Evolutionary conservation across 2,329 filamentous ascomycete genomes (phyloP).

Genomic region (Teratosphaeria zuluensis): DNA sequence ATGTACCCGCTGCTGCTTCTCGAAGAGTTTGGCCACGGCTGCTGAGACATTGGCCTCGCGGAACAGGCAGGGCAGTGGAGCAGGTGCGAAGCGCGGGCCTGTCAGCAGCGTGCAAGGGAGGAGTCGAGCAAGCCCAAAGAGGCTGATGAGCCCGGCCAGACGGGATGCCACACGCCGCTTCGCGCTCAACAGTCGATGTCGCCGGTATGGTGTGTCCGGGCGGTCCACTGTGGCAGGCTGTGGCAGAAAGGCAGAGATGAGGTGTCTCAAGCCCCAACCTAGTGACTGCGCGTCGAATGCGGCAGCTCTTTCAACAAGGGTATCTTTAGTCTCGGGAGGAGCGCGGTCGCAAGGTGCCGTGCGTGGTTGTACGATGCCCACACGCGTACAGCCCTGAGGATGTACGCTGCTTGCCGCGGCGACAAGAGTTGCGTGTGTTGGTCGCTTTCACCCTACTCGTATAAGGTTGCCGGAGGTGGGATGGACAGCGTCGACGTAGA

Average conservation of each 20-base stretch:
- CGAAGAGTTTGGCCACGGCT: background rate
- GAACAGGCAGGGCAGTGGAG: background rate
- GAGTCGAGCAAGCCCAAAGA: background rate
- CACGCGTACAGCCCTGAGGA: background rate
- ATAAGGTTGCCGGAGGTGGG: background rate
- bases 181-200: background rate
- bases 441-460: background rate
- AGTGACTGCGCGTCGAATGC: background rate
- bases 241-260: background rate
- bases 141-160: background rate
- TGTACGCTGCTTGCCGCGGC: background rate
- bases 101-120: background rate
- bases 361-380: background rate
- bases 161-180: background rate
- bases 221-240: background rate
- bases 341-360: background rate
- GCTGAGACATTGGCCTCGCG: background rate
- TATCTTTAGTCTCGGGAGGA: background rate
- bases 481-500: background rate
- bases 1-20: slow-evolving; percentile 2
- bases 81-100: background rate
- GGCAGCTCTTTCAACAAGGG: background rate
- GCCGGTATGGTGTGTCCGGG: background rate
- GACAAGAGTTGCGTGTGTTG: background rate
- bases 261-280: background rate